These are phyloP conservation scores for Candida pseudoviswanathii DNA, from an alignment of 1,139 yeast genomes.

Conservation along the genomic window DNA sequence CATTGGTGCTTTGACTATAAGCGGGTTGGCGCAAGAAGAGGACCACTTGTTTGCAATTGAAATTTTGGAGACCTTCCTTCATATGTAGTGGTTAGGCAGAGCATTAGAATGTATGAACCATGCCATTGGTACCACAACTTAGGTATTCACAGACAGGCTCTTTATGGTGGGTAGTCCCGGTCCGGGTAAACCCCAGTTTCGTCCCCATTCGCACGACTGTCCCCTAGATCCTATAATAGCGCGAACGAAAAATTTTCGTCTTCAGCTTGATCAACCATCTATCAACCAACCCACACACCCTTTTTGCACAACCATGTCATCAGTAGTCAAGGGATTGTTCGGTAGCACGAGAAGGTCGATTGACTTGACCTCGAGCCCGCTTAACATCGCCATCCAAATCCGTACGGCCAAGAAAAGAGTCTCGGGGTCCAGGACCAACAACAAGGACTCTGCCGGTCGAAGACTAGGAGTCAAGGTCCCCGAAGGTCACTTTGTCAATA, in stretches of 20 bases:
- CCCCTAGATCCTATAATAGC: background rate
- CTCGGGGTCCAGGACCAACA: conserved; percentile 90
- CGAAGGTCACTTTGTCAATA: conserved; percentile 65
- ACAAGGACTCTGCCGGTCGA: conserved; percentile 95
- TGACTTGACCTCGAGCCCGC: conserved; percentile 7
- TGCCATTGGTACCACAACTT: too few species aligned
- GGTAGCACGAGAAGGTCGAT: conserved; percentile 6
- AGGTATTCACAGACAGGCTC: too few species aligned
- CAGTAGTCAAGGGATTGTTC: conserved; percentile 8
- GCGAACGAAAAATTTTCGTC: conserved; percentile 2
- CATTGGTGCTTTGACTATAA: conserved; percentile 58
- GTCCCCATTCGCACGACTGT: background rate
- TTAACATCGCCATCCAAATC: conserved; percentile 41
- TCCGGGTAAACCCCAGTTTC: conserved; percentile 5
- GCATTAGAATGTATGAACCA: too few species aligned
- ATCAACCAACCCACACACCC: background rate
- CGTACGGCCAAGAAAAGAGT: conserved; percentile 95
- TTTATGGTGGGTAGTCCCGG: background rate
- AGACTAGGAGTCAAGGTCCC: conserved; percentile 88
- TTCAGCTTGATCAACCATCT: background rate
- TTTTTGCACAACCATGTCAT: conserved; percentile 6
- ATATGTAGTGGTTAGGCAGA: background rate
- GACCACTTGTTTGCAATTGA: conserved; percentile 46
- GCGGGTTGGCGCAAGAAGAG: conserved; percentile 55
- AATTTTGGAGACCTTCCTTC: conserved; percentile 16